Conservation (phyloP, 345 rosid species). For the Gossypium turneri region DNA sequence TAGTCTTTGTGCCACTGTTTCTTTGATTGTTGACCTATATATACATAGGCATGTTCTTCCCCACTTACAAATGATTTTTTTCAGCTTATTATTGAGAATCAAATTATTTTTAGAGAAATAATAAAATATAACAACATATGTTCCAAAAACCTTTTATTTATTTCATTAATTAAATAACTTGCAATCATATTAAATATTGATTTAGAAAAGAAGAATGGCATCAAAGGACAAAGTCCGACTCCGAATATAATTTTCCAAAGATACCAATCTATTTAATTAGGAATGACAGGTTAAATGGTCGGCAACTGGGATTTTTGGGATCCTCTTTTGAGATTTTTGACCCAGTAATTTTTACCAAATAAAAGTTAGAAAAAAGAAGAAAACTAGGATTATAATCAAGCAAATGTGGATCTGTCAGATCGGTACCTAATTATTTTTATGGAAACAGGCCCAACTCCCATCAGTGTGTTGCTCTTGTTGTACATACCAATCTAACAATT, state of each 20-base stretch:
- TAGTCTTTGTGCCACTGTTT: too few relatives aligned
- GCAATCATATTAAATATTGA: neutral
- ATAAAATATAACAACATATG: neutral
- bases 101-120: neutral
- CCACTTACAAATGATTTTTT: neutral
- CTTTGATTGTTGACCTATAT: neutral
- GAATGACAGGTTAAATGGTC: neutral
- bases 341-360: too few relatives aligned
- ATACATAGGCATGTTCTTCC: neutral
- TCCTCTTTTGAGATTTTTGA: neutral
- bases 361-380: too few relatives aligned
- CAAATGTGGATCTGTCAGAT: neutral
- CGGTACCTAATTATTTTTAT: too few relatives aligned
- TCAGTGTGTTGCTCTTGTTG: neutral
- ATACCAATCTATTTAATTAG: neutral
- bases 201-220: neutral
- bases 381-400: neutral
- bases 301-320: neutral
- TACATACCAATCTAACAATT: neutral
- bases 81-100: neutral
- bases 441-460: neutral
- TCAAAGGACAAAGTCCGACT: neutral
- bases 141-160: neutral
- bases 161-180: neutral
- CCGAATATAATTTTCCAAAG: neutral